Evolutionary conservation across 2,329 filamentous ascomycete species (phyloP), one percentile per base, ranked within the genome.

Genomic region (Davidsoniella eucalypti): DNA sequence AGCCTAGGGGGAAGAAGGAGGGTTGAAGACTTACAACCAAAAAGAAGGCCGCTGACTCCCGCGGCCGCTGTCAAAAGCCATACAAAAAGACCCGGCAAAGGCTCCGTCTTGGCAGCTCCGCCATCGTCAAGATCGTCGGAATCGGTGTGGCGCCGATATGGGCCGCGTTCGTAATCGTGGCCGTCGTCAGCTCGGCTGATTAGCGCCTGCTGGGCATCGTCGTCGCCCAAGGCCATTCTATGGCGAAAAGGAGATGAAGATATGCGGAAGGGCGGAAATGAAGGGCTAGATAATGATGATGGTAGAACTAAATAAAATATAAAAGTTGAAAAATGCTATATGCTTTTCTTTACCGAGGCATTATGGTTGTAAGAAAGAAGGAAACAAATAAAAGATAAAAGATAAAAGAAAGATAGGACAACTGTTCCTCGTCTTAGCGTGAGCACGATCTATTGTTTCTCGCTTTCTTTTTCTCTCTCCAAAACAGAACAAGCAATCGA

Each of bases 41-140:
- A 83, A 0, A 84, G 59, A 1, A 84, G 66, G 5, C 80, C 80
- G 56, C 76, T 80, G 49, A 83, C 79, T 4, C 79, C 77, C 9
- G 80, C 80, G 9, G 77, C 75, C 46, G 80, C 64, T 3, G 78
- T 80, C 54, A 84, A 64, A 12, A 77, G 60, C 68, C 78, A 75
- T 29, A 82, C 69, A 55, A 78, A 80, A 17, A 69, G 47, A 2
- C 73, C 68, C 2, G 70, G 68, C n/a, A 55, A 41, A 47, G 52
- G 46, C 54, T 21, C 57, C 47, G 38, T 57, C 53, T 26, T 42
- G 17, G 38, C 4, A 42, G 40, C 29, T 33, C 29, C 29, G 57
- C 56, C 56, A 66, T 65, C 50, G 57, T 58, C 36, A 56, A 54
- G 36, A 3, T 59, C 56, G 47, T 56, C 53, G 14, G 55, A 55